Percentiles rank a stretch among this genome's conserved stretches.
These are phyloP conservation scores for Talaromyces piceae DNA, from an alignment of 2,329 filamentous ascomycete genomes.

Conservation along the genomic window DNA sequence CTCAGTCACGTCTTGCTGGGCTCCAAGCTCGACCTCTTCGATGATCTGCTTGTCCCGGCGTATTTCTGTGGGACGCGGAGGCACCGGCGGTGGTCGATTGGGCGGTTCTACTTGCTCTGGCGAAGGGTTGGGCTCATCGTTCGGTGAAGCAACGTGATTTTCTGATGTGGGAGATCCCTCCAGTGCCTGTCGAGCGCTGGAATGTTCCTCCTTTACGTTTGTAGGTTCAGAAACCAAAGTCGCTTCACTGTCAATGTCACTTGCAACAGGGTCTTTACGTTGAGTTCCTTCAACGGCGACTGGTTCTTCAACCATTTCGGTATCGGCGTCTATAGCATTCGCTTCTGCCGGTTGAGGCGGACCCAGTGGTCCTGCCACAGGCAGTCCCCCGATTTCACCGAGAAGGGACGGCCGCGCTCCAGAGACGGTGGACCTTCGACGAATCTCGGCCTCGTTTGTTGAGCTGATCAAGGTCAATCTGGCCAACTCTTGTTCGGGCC, in stretches of 20 bases:
- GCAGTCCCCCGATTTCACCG: constrained; percentile 38
- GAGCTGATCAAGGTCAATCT: constrained; percentile 65
- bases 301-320: constrained; percentile 4
- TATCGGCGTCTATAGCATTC: constrained; percentile 13
- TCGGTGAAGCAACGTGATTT: neutral
- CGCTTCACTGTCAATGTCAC: constrained; percentile 25
- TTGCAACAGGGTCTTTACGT: constrained; percentile 20
- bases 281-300: constrained; percentile 14
- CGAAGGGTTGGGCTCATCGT: constrained; percentile 8
- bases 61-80: constrained; percentile 42
- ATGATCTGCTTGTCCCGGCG: constrained; percentile 32
- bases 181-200: constrained; percentile 5
- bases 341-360: constrained; percentile 24
- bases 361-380: constrained; percentile 40
- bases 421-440: constrained; percentile 40
- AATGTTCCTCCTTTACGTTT: constrained; percentile 35
- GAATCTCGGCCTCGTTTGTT: constrained; percentile 46
- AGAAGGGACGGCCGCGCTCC: constrained; percentile 22
- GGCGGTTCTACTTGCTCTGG: constrained; percentile 25
- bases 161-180: neutral
- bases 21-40: constrained; percentile 50
- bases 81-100: constrained; percentile 51
- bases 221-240: constrained; percentile 29
- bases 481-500: constrained; percentile 68
- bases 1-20: constrained; percentile 93